These are phyloP conservation scores for Phytophthora citricola DNA, from an alignment of 352 stramenopile species.

Conservation along the genomic window DNA sequence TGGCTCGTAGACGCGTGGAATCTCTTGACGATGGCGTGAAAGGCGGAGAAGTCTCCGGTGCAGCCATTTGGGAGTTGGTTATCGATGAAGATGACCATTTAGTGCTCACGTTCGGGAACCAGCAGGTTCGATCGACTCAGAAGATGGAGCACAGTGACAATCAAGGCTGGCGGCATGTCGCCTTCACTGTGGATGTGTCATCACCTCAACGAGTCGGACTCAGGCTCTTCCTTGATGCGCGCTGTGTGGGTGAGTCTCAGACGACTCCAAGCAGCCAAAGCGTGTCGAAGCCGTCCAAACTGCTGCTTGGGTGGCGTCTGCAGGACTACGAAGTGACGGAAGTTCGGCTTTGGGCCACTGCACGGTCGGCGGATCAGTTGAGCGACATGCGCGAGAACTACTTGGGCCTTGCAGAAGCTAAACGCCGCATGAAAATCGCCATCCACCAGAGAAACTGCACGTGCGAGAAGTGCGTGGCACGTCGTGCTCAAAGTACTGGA, in stretches of 20 bases:
- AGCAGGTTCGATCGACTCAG: conserved; percentile 54
- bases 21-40: conserved; percentile 31
- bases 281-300: conserved; percentile 45
- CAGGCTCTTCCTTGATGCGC: conserved; percentile 69
- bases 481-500: conserved; percentile 52
- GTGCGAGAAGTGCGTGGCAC: conserved; percentile 77
- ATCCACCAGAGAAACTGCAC: conserved; percentile 87
- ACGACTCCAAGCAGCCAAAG: conserved; percentile 47
- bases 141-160: conserved; percentile 35
- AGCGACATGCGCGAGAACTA: conserved; percentile 90
- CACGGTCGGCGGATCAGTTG: conserved; percentile 74
- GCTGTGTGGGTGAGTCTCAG: conserved; percentile 60
- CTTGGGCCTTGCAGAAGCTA: conserved; percentile 81
- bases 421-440: conserved; percentile 84
- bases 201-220: conserved; percentile 54
- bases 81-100: conserved; percentile 54
- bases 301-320: conserved; percentile 59
- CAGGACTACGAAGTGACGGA: conserved; percentile 76
- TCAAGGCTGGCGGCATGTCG: conserved; percentile 70
- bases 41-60: conserved; percentile 23
- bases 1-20: conserved; percentile 28
- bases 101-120: conserved; percentile 52
- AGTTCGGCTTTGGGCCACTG: conserved; percentile 78
- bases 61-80: conserved; percentile 54
- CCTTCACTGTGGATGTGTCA: conserved; percentile 70